Evolutionary conservation across 257 asterid species (phyloP), one percentile per base, ranked within the genome.

Genomic region (Verbascum thapsus): DNA sequence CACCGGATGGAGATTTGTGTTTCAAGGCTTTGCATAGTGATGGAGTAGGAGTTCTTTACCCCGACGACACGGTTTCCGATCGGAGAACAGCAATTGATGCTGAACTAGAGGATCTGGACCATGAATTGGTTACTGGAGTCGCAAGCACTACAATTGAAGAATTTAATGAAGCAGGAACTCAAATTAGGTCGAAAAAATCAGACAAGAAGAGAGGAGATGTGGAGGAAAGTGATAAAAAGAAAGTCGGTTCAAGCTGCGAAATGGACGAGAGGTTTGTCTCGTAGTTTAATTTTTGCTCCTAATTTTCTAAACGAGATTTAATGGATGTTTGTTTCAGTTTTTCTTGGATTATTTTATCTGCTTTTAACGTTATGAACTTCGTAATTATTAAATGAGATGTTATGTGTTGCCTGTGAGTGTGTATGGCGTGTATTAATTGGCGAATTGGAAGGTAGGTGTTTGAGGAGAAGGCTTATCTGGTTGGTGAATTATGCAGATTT

Each of bases 401-500:
- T 60, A n/a, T 39, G n/a, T n/a, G n/a, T n/a, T n/a, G n/a, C n/a
- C n/a, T n/a, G n/a, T n/a, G n/a, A n/a, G 17, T 34, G 22, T 68
- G 30, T 63, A n/a, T n/a, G n/a, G n/a, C n/a, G 15, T 55, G 20
- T 72, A 18, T 62, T 68, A 61, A 60, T 38, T 3, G 45, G 60
- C 18, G 62, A 65, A 18, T 38, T 53, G 55, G 12, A 56, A 54
- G 37, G 16, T 66, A 92, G 95, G n/a, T n/a, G n/a, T n/a, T n/a
- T n/a, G n/a, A n/a, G n/a, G n/a, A n/a, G n/a, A n/a, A n/a, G n/a
- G n/a, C 99, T 58, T 92, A 87, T 68, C 76, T 89, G 49, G 91
- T 89, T 39, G 94, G 96, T 54, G 90, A 89, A 75, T 78, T 90
- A 9, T 74, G 83, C 78, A 92, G n/a, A n/a, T n/a, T n/a, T n/a